These are phyloP conservation scores for Aspergillus bertholletiae DNA, from an alignment of 495 filamentous ascomycete species.

Conservation along the genomic window DNA sequence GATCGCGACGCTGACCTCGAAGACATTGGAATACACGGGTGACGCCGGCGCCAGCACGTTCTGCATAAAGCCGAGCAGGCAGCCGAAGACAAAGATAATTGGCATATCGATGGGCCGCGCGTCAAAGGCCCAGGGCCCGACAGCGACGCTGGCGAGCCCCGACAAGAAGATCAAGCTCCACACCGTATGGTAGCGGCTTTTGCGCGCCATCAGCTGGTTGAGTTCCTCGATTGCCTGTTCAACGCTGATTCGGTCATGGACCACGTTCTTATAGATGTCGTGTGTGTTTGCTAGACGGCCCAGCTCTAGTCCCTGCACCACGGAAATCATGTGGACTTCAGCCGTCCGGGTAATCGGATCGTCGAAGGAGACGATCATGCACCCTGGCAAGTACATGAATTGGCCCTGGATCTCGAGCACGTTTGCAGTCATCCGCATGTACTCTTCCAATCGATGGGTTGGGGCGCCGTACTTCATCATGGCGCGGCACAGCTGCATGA, in stretches of 20 bases:
- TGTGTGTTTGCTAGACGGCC: constrained; percentile 78
- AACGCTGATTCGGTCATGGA: constrained; percentile 78
- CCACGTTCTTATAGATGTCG: constrained; percentile 84
- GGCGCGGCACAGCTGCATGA: constrained; percentile 80
- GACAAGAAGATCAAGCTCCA: constrained; percentile 73
- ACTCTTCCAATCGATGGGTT: constrained; percentile 72
- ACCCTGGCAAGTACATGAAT: constrained; percentile 85
- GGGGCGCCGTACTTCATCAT: constrained; percentile 80
- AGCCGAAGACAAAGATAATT: constrained; percentile 79
- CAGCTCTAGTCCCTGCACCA: constrained; percentile 71
- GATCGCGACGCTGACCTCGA: constrained; percentile 80
- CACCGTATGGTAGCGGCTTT: constrained; percentile 42
- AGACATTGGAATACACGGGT: constrained; percentile 76
- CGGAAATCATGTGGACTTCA: constrained; percentile 80
- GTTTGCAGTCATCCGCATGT: constrained; percentile 82
- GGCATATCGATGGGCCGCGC: constrained; percentile 82
- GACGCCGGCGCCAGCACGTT: constrained; percentile 70
- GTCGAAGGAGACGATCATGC: constrained; percentile 92
- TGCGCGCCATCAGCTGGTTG: constrained; percentile 56
- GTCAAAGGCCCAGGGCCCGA: constrained; percentile 83
- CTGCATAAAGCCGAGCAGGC: constrained; percentile 74
- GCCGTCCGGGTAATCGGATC: constrained; percentile 82
- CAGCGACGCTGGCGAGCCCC: constrained; percentile 72
- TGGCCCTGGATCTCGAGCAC: constrained; percentile 85
- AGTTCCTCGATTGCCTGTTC: constrained; percentile 71